A percentile compares a stretch with the other conserved stretches of the same genome.
Evolutionary conservation across 2,329 filamentous ascomycete genomes (phyloP).

Genomic region (Exophiala bonariae): DNA sequence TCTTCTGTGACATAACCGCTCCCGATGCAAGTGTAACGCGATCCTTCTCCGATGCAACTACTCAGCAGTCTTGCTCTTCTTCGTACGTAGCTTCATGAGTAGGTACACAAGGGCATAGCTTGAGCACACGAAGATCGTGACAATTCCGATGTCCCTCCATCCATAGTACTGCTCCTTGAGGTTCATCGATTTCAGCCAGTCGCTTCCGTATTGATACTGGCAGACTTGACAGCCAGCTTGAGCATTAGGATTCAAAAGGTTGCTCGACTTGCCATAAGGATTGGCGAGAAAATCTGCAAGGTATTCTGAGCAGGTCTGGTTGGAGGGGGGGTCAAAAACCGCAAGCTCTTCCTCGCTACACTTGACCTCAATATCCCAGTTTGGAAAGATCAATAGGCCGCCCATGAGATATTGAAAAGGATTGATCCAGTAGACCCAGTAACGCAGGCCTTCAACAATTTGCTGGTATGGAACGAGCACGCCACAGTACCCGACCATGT

Average conservation of each 20-base stretch:
- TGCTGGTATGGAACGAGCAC: conserved; percentile 66
- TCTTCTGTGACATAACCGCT: too few species aligned
- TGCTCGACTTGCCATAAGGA: conserved; percentile 54
- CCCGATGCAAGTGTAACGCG: too few species aligned
- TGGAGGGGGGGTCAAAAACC: conserved; percentile 42
- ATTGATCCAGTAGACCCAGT: conserved; percentile 69
- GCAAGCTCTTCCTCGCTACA: conserved; percentile 53
- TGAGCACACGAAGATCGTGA: conserved; percentile 56
- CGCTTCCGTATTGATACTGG: conserved; percentile 57
- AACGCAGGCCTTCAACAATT: conserved; percentile 53
- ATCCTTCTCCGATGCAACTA: too few species aligned
- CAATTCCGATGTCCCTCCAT: conserved; percentile 66
- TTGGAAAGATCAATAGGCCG: conserved; percentile 53
- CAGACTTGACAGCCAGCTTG: conserved; percentile 60
- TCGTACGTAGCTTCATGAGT: conserved; percentile 41
- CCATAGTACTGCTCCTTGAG: conserved; percentile 62
- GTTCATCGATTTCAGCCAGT: conserved; percentile 62
- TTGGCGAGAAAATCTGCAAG: conserved; percentile 37
- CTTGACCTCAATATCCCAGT: conserved; percentile 49
- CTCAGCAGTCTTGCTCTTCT: conserved; percentile 39
- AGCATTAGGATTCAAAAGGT: conserved; percentile 61
- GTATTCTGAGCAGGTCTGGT: conserved; percentile 60
- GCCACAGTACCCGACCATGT: conserved; percentile 70
- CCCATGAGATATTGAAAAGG: conserved; percentile 65
- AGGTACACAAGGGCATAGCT: conserved; percentile 53